Percentiles rank a stretch among this genome's conserved stretches.
Conservation (phyloP, 2,329 filamentous ascomycete species). For the Chaetomiaceae sp. region DNA sequence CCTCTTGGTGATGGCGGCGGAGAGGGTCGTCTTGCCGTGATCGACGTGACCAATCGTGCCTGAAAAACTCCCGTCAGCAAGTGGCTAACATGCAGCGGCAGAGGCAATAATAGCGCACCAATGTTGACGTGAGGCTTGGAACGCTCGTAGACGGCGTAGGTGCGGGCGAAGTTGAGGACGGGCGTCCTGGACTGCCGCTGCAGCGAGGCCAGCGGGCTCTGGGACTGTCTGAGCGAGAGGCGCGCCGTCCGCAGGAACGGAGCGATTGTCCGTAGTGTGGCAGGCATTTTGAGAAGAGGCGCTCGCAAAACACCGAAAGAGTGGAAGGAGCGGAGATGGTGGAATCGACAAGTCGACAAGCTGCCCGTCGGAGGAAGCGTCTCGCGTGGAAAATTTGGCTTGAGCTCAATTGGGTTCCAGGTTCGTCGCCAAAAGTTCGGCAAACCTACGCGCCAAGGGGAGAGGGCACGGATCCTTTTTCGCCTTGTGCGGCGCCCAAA, state of each 20-base stretch:
- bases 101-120: constrained; percentile 49
- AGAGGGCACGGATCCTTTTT: constrained; percentile 12
- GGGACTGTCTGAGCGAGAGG: constrained; percentile 58
- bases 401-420: no score
- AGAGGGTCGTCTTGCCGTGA: constrained; percentile 99
- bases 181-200: constrained; percentile 62
- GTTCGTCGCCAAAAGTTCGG: constrained; percentile 17
- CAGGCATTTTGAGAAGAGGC: constrained; percentile 59
- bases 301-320: constrained; percentile 17
- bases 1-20: constrained; percentile 96
- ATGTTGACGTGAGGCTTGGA: constrained; percentile 98
- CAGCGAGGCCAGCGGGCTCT: constrained; percentile 67
- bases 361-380: constrained; percentile 8
- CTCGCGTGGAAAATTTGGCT: constrained; percentile 22
- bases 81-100: constrained; percentile 11
- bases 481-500: constrained; percentile 8
- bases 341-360: constrained; percentile 17
- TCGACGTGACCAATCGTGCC: constrained; percentile 99
- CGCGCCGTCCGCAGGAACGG: constrained; percentile 79
- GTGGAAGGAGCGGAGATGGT: constrained; percentile 20
- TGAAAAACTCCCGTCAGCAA: constrained; percentile 31
- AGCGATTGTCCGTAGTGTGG: constrained; percentile 69
- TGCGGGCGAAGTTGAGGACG: constrained; percentile 59
- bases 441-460: constrained; percentile 5
- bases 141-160: constrained; percentile 71